Evolutionary conservation across 345 rosid genomes (phyloP).

Genomic region (Melaleuca quinquenervia): DNA sequence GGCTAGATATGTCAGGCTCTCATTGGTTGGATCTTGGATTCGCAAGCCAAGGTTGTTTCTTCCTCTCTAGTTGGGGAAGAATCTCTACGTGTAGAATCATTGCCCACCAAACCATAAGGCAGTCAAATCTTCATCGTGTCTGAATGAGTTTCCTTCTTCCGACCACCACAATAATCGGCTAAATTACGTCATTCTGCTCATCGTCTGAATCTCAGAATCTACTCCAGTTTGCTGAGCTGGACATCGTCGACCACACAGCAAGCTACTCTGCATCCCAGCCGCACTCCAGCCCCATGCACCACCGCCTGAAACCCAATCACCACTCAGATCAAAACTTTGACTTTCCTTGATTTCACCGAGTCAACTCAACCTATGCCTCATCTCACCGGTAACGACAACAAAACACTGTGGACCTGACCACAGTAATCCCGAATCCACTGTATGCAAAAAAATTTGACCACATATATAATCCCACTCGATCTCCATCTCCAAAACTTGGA

Average conservation of each 20-base stretch:
- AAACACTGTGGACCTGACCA: not conserved
- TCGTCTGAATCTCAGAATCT: not conserved
- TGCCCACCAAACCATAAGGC: not conserved
- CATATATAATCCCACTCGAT: not conserved
- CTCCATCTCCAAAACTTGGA: not conserved
- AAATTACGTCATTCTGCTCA: not conserved
- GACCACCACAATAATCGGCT: not conserved
- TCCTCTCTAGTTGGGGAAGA: not conserved
- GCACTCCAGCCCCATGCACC: not conserved
- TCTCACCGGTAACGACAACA: not conserved
- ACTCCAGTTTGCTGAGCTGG: not conserved
- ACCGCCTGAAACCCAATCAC: not conserved
- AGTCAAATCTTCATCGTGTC: not conserved
- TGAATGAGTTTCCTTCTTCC: not conserved
- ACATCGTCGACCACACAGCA: not conserved
- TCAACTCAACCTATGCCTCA: not conserved
- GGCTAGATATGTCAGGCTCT: not conserved
- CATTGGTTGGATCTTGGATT: not conserved
- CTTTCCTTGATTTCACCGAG: not conserved
- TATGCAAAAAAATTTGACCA: not conserved
- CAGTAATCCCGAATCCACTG: not conserved
- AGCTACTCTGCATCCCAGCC: not conserved
- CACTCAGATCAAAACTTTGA: not conserved
- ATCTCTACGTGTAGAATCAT: not conserved
- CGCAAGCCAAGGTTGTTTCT: not conserved